Conservation (phyloP, 805 yeast species). For the Candida sakaeoensis region DNA sequence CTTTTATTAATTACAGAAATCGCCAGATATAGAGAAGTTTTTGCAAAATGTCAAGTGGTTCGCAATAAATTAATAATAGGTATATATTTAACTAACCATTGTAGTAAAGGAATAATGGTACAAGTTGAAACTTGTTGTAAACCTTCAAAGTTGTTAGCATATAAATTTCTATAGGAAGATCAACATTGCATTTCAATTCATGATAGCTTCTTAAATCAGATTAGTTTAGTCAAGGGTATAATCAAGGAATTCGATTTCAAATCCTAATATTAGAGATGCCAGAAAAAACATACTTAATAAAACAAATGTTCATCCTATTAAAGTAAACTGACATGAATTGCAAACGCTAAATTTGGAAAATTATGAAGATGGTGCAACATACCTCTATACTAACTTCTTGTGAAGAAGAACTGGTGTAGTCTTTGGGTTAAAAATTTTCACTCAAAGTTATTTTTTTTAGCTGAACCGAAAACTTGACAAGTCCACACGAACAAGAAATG, state of each 20-base stretch:
- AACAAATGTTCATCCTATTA: constrained; percentile 36
- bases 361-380: not conserved
- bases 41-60: too few relatives aligned
- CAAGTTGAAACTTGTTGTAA: too few relatives aligned
- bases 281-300: constrained; percentile 55
- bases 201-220: constrained; percentile 43
- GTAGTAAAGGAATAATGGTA: too few relatives aligned
- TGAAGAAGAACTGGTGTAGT: too few relatives aligned
- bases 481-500: not conserved
- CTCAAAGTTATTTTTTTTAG: not conserved
- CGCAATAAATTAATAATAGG: too few relatives aligned
- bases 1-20: too few relatives aligned
- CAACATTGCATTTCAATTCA: too few relatives aligned
- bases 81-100: too few relatives aligned
- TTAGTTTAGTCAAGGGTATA: constrained; percentile 60
- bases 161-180: not conserved
- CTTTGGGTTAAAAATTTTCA: not conserved
- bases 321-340: not conserved
- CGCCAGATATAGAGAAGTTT: too few relatives aligned
- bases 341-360: not conserved
- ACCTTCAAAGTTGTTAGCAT: not conserved
- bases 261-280: constrained; percentile 93
- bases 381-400: constrained; percentile 1
- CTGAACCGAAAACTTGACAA: not conserved
- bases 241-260: constrained; percentile 67